Evolutionary conservation across 805 yeast species (phyloP), one percentile per base, ranked within the genome.

Genomic region (Saccharomycopsis babjevae): DNA sequence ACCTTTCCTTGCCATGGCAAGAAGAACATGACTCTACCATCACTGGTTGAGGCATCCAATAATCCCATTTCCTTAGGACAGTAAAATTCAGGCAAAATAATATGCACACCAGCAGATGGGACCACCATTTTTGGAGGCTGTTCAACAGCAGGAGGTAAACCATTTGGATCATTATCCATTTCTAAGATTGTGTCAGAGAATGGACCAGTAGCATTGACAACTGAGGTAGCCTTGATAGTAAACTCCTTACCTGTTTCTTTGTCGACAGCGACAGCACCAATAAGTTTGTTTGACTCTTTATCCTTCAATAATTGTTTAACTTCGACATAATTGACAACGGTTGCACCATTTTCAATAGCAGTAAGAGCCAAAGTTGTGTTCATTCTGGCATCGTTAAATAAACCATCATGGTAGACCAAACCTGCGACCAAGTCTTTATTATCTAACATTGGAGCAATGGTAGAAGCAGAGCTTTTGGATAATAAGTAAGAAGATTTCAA

Each of bases 1-100:
- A 92, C 96, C 73, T 91, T 88, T 5, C 97, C 97, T 77, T 91
- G 97, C 97, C 97, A 92, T 67, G 98, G 98, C 73, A 92, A 79
- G 78, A 93, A 92, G 76, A 92, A 92, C 88, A 93, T 88, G 59
- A 92, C 97, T 74, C 98, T 84, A 61, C 97, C 97, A 72, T 92
- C 98, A 39, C 93, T 78, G 56, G 98, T 92, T 55, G 89, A 81
- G 56, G 97, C 96, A 74, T 92, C 97, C 62, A 92, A 79, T 65
- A 92, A 79, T 65, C 98, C 98, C 80, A 89, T 82, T 65, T 84
- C 84, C 70, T 81, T 81, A 59, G 97, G 96, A 73, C 96, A 87
- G 76, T 89, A 92, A 79, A 82, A 92, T 66, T 92, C 96, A 28
- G 98, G 98, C 66, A 92, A 80, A 57, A 92, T 85, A 69, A 92